phyloP scores from a whole-genome alignment of 306 rosid genomes.

The Vigna mungo region DNA sequence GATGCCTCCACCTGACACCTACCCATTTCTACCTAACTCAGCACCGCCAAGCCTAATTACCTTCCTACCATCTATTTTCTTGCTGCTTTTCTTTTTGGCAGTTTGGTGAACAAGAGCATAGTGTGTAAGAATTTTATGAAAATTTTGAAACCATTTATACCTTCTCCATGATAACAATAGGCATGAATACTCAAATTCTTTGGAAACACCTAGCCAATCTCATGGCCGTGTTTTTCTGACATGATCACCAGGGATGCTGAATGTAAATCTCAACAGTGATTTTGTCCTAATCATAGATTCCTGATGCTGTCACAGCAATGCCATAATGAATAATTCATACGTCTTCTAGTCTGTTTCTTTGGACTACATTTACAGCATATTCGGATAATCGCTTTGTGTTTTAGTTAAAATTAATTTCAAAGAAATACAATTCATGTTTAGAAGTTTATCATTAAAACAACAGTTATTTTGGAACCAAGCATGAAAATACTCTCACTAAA shows the following conservation, averaged over 20 bases:
- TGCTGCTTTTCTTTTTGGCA: conserved; percentile 59
- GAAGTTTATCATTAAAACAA: no score
- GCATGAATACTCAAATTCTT: conserved; percentile 22
- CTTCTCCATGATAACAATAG: conserved; percentile 3
- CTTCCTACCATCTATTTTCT: conserved; percentile 50
- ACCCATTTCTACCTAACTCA: conserved; percentile 83
- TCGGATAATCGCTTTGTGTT: background rate
- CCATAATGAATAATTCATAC: conserved; percentile 1
- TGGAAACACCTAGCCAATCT: conserved; percentile 37
- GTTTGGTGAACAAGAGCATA: conserved; percentile 51
- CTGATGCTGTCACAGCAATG: conserved; percentile 15
- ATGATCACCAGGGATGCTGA: conserved; percentile 38
- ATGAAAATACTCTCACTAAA: no score
- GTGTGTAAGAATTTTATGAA: conserved; percentile 37
- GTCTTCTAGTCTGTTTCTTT: background rate
- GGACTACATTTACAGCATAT: background rate
- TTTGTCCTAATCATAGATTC: conserved; percentile 29
- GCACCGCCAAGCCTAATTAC: conserved; percentile 45
- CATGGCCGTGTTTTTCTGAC: conserved; percentile 21
- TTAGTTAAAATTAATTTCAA: background rate
- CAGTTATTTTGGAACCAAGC: no score
- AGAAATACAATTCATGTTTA: background rate
- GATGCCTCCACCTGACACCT: conserved; percentile 89
- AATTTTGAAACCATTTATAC: conserved; percentile 51
- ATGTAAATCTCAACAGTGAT: conserved; percentile 26